Evolutionary conservation across 805 yeast species (phyloP).

Genomic region (Cyberlindnera maclurae): DNA sequence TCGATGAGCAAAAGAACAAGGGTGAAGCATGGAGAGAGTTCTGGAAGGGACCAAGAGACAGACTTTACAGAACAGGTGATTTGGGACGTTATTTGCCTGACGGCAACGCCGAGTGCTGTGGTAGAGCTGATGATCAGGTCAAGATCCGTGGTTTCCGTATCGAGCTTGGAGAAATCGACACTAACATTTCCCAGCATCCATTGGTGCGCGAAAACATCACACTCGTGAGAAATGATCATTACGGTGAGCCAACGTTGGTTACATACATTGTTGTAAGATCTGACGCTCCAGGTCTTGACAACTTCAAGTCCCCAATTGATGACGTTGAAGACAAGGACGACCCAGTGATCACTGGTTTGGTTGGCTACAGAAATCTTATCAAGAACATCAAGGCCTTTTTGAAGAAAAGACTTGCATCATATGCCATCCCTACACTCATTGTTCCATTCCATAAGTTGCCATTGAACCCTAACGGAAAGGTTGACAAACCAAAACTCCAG

Average conservation of each 20-base stretch:
- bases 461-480: slow-evolving; percentile 95
- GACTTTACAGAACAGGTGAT: slow-evolving; percentile 96
- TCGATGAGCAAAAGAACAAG: slow-evolving; percentile 40
- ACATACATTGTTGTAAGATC: slow-evolving; percentile 87
- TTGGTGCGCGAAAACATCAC: slow-evolving; percentile 90
- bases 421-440: slow-evolving; percentile 88
- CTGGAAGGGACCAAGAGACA: slow-evolving; percentile 93
- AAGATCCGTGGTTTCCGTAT: slow-evolving; percentile 98
- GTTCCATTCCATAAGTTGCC: slow-evolving; percentile 86
- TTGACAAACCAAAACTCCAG: slow-evolving; percentile 94
- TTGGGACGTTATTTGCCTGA: slow-evolving; percentile 94
- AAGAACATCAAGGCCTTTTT: slow-evolving; percentile 76
- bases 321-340: slow-evolving; percentile 41
- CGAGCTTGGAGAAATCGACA: slow-evolving; percentile 96
- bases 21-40: slow-evolving; percentile 60
- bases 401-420: slow-evolving; percentile 83
- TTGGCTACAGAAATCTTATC: slow-evolving; percentile 66
- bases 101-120: slow-evolving; percentile 97
- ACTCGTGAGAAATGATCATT: slow-evolving; percentile 83
- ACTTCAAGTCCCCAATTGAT: slow-evolving; percentile 35
- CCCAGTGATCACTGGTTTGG: slow-evolving; percentile 71
- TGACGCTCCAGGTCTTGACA: slow-evolving; percentile 39
- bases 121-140: slow-evolving; percentile 98
- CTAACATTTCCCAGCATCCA: slow-evolving; percentile 92
- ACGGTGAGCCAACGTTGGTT: slow-evolving; percentile 85